A percentile compares a stretch with the other conserved stretches of the same genome.
Evolutionary conservation across 116 monocot species (phyloP).

Genomic region (Phalaenopsis hybrid): DNA sequence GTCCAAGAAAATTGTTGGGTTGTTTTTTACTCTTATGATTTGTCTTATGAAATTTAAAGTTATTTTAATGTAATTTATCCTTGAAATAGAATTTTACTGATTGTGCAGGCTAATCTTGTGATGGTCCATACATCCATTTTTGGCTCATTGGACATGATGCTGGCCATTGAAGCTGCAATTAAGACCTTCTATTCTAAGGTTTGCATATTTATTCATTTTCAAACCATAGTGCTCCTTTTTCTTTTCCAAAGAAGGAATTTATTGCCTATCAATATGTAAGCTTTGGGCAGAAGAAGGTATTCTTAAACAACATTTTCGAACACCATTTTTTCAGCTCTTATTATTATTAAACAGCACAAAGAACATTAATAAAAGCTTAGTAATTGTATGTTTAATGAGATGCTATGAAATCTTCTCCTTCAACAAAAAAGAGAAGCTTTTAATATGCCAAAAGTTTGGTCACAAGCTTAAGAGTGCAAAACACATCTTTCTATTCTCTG

Average conservation of each 20-base stretch:
- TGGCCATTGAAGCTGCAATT: slow-evolving; percentile 29
- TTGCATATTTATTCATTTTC: neutral
- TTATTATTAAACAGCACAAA: no score
- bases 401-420: no score
- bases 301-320: no score
- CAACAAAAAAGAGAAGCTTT: no score
- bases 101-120: slow-evolving; percentile 27
- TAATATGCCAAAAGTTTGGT: no score
- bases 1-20: neutral
- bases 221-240: neutral
- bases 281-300: no score
- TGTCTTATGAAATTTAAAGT: neutral
- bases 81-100: neutral
- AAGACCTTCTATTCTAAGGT: slow-evolving; percentile 36
- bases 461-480: no score
- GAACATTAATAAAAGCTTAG: no score
- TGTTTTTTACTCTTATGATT: neutral
- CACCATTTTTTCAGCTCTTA: no score
- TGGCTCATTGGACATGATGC: slow-evolving; percentile 26
- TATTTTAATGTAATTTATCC: neutral
- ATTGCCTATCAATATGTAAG: no score
- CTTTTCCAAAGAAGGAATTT: neutral
- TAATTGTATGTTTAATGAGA: no score
- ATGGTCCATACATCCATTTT: slow-evolving; percentile 20
- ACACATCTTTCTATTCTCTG: neutral